phyloP scores from a whole-genome alignment of 1,284 basidiomycete genomes.

The Mycena sp. region DNA sequence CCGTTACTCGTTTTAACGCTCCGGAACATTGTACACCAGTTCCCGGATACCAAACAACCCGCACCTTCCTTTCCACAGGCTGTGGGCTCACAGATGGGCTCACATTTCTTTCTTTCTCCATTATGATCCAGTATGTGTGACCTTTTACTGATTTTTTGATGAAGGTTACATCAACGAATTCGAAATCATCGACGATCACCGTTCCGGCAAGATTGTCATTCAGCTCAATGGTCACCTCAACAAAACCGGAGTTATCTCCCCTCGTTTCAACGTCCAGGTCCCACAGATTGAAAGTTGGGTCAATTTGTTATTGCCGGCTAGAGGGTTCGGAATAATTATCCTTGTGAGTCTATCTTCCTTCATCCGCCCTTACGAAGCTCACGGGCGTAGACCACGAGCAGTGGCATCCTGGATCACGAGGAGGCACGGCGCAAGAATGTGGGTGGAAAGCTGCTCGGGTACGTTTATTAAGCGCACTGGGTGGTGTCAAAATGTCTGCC shows the following conservation, averaged over 20 bases:
- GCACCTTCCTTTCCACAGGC: conserved; percentile 44
- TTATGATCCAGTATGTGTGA: conserved; percentile 4
- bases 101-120: conserved; percentile 50
- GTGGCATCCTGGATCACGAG: conserved; percentile 99
- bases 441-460: conserved; percentile 90
- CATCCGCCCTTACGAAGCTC: neutral
- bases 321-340: conserved; percentile 98
- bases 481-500: conserved; percentile 5
- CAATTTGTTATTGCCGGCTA: conserved; percentile 91
- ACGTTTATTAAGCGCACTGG: conserved; percentile 71
- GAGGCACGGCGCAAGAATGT: conserved; percentile 99
- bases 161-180: conserved; percentile 99
- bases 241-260: conserved; percentile 99
- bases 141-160: conserved; percentile 25
- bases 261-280: conserved; percentile 96
- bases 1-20: conserved; percentile 77
- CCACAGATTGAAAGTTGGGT: conserved; percentile 95
- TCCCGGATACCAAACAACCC: conserved; percentile 62
- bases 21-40: conserved; percentile 63
- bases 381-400: conserved; percentile 85
- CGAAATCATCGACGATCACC: conserved; percentile 99
- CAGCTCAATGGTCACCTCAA: conserved; percentile 99
- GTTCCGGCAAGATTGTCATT: conserved; percentile 97
- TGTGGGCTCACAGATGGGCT: conserved; percentile 66
- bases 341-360: conserved; percentile 70